phyloP scores from a whole-genome alignment of 1,284 basidiomycete species.

The Cystobasidium sp. region DNA sequence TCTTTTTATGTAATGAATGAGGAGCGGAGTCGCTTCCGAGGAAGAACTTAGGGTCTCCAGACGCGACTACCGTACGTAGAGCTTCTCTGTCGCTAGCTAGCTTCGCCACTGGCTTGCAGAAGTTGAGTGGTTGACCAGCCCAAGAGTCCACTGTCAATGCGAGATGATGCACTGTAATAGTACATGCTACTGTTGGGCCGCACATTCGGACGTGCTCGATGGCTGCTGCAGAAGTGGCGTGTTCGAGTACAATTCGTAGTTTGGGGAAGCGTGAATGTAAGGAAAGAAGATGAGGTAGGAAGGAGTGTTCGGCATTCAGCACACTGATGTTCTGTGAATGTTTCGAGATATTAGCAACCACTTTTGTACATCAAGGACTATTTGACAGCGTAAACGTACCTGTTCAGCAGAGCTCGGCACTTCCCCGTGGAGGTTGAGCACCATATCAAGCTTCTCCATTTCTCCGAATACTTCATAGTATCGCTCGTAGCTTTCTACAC shows the following conservation, averaged over 20 bases:
- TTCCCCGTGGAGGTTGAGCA: conserved; percentile 96
- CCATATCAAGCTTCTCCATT: conserved; percentile 92
- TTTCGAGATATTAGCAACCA: not conserved
- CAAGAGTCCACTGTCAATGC: conserved; percentile 94
- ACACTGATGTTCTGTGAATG: conserved; percentile 78
- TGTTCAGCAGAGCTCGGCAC: conserved; percentile 84
- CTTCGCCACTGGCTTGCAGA: conserved; percentile 98
- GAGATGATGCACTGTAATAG: conserved; percentile 96
- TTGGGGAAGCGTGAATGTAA: conserved; percentile 86
- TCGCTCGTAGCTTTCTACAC: conserved; percentile 92
- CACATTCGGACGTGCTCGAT: conserved; percentile 68
- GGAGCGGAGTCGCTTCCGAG: conserved; percentile 97
- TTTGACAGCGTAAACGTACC: conserved; percentile 60
- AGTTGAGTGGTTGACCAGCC: conserved; percentile 94
- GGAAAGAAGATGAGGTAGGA: conserved; percentile 83
- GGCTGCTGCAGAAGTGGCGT: conserved; percentile 93
- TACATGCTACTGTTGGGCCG: conserved; percentile 88
- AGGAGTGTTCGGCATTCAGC: conserved; percentile 89
- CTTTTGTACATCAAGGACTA: too few relatives aligned
- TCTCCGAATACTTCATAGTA: conserved; percentile 95
- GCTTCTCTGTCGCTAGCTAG: conserved; percentile 89
- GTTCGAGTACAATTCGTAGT: conserved; percentile 95
- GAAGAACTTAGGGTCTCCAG: conserved; percentile 94
- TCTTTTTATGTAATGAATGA: conserved; percentile 81
- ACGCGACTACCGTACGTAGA: conserved; percentile 74